A percentile compares a stretch with the other conserved stretches of the same genome.
Evolutionary conservation across 2,329 filamentous ascomycete species (phyloP).

Genomic region (Pseudogymnoascus sp.): DNA sequence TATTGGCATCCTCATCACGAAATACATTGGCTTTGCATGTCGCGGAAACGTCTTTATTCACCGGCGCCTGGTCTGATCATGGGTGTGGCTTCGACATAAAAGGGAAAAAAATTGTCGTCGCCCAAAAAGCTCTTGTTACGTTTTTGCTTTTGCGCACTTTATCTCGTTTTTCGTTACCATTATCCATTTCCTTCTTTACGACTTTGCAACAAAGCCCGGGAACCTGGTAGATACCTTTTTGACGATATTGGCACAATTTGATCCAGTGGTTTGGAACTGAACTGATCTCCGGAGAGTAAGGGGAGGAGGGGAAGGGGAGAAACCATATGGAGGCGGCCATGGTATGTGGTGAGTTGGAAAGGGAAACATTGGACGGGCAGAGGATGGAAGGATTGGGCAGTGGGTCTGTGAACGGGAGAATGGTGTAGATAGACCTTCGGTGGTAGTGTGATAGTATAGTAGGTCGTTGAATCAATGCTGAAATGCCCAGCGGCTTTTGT

Average conservation of each 20-base stretch:
- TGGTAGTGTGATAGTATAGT: slow-evolving; percentile 22
- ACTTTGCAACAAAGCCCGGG: slow-evolving; percentile 19
- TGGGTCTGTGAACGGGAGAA: slow-evolving; percentile 17
- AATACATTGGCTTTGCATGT: slow-evolving; percentile 13
- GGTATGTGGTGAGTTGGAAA: slow-evolving; percentile 25
- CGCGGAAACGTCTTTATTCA: slow-evolving; percentile 23
- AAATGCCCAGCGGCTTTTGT: slow-evolving; percentile 4
- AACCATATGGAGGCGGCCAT: slow-evolving; percentile 23
- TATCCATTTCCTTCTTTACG: slow-evolving; percentile 28
- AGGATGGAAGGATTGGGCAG: slow-evolving; percentile 21
- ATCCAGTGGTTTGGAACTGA: slow-evolving; percentile 19
- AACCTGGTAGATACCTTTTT: slow-evolving; percentile 29
- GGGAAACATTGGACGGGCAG: slow-evolving; percentile 24
- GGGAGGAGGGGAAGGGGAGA: slow-evolving; percentile 11
- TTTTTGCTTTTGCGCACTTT: neutral
- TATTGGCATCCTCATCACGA: slow-evolving; percentile 11
- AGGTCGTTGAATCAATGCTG: slow-evolving; percentile 9
- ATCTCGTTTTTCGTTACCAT: slow-evolving; percentile 20
- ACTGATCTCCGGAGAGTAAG: slow-evolving; percentile 19
- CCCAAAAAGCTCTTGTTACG: slow-evolving; percentile 5
- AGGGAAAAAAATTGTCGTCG: slow-evolving; percentile 5
- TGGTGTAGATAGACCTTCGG: slow-evolving; percentile 20
- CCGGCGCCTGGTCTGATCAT: slow-evolving; percentile 29
- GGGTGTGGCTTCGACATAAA: slow-evolving; percentile 19
- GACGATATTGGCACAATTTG: slow-evolving; percentile 25